A percentile compares a stretch with the other conserved stretches of the same genome.
Evolutionary conservation across 1,284 basidiomycete species (phyloP).

Genomic region (Exobasidium cylindrosporum): DNA sequence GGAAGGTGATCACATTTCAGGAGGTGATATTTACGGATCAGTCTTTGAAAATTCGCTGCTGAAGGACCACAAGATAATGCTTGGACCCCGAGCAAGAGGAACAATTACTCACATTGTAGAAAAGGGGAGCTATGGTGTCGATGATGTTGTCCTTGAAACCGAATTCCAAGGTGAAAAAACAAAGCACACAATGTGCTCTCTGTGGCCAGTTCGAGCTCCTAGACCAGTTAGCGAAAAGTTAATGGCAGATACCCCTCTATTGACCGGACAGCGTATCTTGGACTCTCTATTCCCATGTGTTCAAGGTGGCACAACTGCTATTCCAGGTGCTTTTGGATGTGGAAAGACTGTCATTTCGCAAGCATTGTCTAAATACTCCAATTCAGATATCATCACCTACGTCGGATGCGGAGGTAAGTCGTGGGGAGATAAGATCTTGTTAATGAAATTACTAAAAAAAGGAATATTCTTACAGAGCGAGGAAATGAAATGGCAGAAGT

Average conservation of each 20-base stretch:
- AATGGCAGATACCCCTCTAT: conserved; percentile 84
- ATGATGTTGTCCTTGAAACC: conserved; percentile 92
- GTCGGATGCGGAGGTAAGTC: conserved; percentile 72
- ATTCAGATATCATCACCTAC: conserved; percentile 99
- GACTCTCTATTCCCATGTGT: conserved; percentile 98
- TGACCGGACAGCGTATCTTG: conserved; percentile 95
- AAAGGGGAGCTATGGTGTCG: conserved; percentile 87
- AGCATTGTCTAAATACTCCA: conserved; percentile 96
- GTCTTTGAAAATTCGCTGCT: conserved; percentile 98
- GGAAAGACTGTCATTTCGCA: conserved; percentile 57
- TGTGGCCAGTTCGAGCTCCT: conserved; percentile 98
- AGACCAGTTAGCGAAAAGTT: conserved; percentile 91
- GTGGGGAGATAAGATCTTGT: conserved; percentile 50
- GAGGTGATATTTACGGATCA: conserved; percentile 90
- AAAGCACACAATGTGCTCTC: conserved; percentile 91
- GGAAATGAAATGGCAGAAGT: conserved; percentile 93
- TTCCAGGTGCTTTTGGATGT: conserved; percentile 98
- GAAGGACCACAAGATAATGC: conserved; percentile 94
- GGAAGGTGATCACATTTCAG: conserved; percentile 86
- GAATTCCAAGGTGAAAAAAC: conserved; percentile 96
- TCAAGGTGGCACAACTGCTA: conserved; percentile 97
- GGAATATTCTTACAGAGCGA: conserved; percentile 39
- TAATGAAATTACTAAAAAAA: neutral
- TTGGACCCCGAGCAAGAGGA: conserved; percentile 86
- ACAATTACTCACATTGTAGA: conserved; percentile 91